Percentiles rank a stretch among this genome's conserved stretches.
Conservation (phyloP, 1,284 basidiomycete genomes). For the Trametes sp. region DNA sequence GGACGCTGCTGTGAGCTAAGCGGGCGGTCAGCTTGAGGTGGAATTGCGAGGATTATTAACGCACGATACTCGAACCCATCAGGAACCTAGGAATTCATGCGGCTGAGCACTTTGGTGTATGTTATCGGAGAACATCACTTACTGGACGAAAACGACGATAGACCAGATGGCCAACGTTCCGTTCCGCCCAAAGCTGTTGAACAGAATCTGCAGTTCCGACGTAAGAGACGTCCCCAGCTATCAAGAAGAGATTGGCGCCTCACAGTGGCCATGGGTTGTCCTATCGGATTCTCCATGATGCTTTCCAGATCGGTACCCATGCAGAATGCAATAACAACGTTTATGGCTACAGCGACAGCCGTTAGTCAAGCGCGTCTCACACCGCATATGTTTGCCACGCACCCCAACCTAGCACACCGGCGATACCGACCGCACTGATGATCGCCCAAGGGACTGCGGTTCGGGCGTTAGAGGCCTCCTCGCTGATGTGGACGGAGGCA, state of each 20-base stretch:
- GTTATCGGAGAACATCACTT: neutral
- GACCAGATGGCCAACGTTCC: constrained; percentile 67
- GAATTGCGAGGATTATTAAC: no score
- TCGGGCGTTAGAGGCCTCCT: constrained; percentile 76
- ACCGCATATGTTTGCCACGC: no score
- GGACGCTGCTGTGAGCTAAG: constrained; percentile 39
- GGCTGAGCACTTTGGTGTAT: no score
- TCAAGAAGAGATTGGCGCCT: neutral
- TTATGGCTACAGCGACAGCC: constrained; percentile 44
- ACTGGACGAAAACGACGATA: constrained; percentile 33
- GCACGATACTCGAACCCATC: constrained; percentile 75
- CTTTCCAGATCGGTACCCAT: constrained; percentile 66
- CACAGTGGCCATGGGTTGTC: constrained; percentile 71
- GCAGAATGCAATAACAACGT: constrained; percentile 62
- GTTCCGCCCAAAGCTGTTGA: constrained; percentile 65
- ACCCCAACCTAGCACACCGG: constrained; percentile 75
- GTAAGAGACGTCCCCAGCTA: no score
- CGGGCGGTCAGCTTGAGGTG: no score
- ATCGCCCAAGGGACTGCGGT: constrained; percentile 81
- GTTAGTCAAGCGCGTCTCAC: no score
- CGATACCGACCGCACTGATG: constrained; percentile 61
- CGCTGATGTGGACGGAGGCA: constrained; percentile 78
- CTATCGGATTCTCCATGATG: constrained; percentile 62
- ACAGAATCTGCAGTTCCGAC: constrained; percentile 56
- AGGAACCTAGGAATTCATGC: constrained; percentile 54